Percentiles rank a stretch among this genome's conserved stretches.
phyloP scores from a whole-genome alignment of 176 grass and related monocot species.

The Olyra latifolia region DNA sequence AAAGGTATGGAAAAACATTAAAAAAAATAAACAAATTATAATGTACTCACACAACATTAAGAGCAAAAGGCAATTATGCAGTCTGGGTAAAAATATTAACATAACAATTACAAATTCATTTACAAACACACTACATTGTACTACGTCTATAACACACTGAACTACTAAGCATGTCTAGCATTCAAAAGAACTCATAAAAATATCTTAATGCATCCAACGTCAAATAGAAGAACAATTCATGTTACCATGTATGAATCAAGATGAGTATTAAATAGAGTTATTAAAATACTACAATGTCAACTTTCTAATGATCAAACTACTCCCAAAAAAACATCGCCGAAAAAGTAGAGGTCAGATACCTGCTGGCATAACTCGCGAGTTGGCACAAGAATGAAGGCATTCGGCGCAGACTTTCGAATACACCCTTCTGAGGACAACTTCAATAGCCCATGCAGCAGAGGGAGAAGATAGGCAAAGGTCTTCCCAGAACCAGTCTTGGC shows the following conservation, averaged over 20 bases:
- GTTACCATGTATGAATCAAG: background rate
- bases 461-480: slow-evolving; percentile 88
- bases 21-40: background rate
- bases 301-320: background rate
- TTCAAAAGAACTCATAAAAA: background rate
- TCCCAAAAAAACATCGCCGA: background rate
- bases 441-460: slow-evolving; percentile 76
- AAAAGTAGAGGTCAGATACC: slow-evolving; percentile 37
- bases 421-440: slow-evolving; percentile 67
- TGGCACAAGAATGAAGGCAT: slow-evolving; percentile 78
- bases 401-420: slow-evolving; percentile 59
- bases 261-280: background rate
- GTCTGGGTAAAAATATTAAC: background rate
- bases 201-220: background rate
- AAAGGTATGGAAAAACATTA: background rate
- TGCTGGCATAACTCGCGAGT: slow-evolving; percentile 91
- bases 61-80: background rate
- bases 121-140: background rate
- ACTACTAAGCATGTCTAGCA: background rate
- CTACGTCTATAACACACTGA: background rate
- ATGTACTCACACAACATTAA: background rate
- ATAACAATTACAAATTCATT: slow-evolving; percentile 10
- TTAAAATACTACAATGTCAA: slow-evolving; percentile 11
- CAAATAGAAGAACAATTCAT: slow-evolving; percentile 10
- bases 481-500: slow-evolving; percentile 95